Evolutionary conservation across 305 asterid genomes (phyloP), one percentile per base, ranked within the genome.

Genomic region (Petunia hybrid): DNA sequence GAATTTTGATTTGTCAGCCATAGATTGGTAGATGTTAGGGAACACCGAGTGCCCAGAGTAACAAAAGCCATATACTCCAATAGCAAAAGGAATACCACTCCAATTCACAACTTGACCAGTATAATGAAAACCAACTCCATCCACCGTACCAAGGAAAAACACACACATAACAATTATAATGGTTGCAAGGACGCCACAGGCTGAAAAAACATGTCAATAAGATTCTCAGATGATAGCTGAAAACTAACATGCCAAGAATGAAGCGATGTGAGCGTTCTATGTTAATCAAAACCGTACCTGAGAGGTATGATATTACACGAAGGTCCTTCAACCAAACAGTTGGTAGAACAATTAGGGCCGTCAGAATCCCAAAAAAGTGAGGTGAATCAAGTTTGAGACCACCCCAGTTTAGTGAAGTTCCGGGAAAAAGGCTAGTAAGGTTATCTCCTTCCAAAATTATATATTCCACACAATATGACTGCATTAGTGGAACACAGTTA

Each of bases 21-120:
- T 95, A 67, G 99, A 94, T 82, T 91, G 98, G 88, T 95, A 95
- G 76, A 95, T 92, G 83, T 95, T 95, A 36, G 99, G 98, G 83
- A 95, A 95, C 46, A 95, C 99, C 0, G 98, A 91, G 83, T 95
- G 99, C n/a, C 99, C 99, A 12, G 98, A 91, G 83, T 89, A 95
- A 90, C 99, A 95, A 85, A 83, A 95, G 0, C 98, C 99, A 41
- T 90, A 92, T 62, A 95, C 89, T 1, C 99, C 99, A 48, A 95
- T 89, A 64, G 99, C 90, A 75, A 95, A 91, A 80, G 98, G 98
- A 79, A 94, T 61, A 65, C 99, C 99, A 6, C 87, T 87, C 93
- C 91, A 94, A 65, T 91, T 80, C 43, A 95, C 84, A 38, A 88
- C 42, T 76, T 83, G 85, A 55, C 91, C 87, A 22, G 84, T 85